Evolutionary conservation across 768 basidiomycete species (phyloP), one percentile per base, ranked within the genome.

Genomic region (Psilocybe azurescens): DNA sequence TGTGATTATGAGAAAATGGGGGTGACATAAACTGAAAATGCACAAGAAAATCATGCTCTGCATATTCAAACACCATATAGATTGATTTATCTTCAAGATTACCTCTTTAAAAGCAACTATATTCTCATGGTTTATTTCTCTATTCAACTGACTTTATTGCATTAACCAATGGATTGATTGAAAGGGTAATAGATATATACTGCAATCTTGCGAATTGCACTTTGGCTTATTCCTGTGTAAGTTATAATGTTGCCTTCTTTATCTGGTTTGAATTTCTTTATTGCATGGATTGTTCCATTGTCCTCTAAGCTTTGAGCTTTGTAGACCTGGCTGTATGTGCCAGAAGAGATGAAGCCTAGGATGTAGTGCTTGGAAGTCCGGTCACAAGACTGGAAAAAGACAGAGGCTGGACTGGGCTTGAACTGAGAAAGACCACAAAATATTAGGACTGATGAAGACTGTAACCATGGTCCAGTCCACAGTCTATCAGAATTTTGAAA

Each of bases 201-300:
- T 57, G 96, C 93, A 66, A 99, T 99, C 75, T 99, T 97, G 61
- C 97, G 83, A 68, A 95, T 94, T 3, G 97, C 97, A 76, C 94
- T 97, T 78, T 99, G 97, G 73, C 94, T 96, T 68, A 99, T 95
- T 2, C 97, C 97, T 9, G 97, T 98, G 74, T 99, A 99, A 0
- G 95, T 95, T 55, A 91, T 79, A 1, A 95, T 89, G 71, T 99
- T 97, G 20, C 97, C 97, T 78, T 99, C 97, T 76, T 99, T 99
- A 83, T 99, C 97, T 0, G 97, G 97, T 72, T 99, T 99, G 82
- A 99, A 99, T 75, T 99, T 99, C 82, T 99, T 99, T 79, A 99
- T 99, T 5, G 97, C 97, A 67, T 95, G 91, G 51, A 97, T 83
- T 64, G 78, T 81, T 2, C 82, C 86, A 46, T 89, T 88, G 3